These are phyloP conservation scores for Saturnispora ahearnii DNA, from an alignment of 805 yeast species.

Conservation along the genomic window DNA sequence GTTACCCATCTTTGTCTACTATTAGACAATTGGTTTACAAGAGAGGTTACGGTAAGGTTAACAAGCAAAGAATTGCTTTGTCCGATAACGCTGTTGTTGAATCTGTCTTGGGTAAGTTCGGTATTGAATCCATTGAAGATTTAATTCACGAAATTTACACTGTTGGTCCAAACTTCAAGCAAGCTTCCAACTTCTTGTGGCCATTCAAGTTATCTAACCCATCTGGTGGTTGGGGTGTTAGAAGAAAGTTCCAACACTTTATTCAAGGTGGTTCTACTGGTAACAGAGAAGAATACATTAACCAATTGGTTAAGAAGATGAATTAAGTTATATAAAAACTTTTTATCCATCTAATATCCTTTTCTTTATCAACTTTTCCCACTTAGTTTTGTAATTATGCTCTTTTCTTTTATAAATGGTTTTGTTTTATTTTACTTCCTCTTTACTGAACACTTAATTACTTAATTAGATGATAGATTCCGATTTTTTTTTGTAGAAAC, in stretches of 20 bases:
- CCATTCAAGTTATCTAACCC: conserved; percentile 97
- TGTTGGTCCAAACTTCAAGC: conserved; percentile 98
- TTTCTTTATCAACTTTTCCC: conserved; percentile 3
- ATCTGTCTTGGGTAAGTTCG: conserved; percentile 83
- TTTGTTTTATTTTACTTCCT: neutral
- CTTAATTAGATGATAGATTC: neutral
- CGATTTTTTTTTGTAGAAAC: neutral
- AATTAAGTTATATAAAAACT: conserved; percentile 44
- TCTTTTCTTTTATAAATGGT: too few species aligned
- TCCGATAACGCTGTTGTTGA: conserved; percentile 84
- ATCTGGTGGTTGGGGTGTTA: conserved; percentile 95
- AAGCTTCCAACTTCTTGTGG: conserved; percentile 97
- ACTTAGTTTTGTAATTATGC: conserved; percentile 2
- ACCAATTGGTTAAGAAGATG: conserved; percentile 89
- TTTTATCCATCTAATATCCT: conserved; percentile 2
- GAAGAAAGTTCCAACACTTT: conserved; percentile 94
- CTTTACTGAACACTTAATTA: neutral
- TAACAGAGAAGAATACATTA: conserved; percentile 95
- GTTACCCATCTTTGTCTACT: conserved; percentile 92
- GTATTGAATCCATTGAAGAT: conserved; percentile 86
- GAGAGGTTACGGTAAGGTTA: conserved; percentile 96
- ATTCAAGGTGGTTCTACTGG: conserved; percentile 98
- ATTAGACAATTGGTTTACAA: conserved; percentile 89
- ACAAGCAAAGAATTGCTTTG: conserved; percentile 90
- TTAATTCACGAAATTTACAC: conserved; percentile 93